A percentile compares a stretch with the other conserved stretches of the same genome.
These are phyloP conservation scores for Paramarasmius palmivorus DNA, from an alignment of 1,284 basidiomycete genomes.

Conservation along the genomic window DNA sequence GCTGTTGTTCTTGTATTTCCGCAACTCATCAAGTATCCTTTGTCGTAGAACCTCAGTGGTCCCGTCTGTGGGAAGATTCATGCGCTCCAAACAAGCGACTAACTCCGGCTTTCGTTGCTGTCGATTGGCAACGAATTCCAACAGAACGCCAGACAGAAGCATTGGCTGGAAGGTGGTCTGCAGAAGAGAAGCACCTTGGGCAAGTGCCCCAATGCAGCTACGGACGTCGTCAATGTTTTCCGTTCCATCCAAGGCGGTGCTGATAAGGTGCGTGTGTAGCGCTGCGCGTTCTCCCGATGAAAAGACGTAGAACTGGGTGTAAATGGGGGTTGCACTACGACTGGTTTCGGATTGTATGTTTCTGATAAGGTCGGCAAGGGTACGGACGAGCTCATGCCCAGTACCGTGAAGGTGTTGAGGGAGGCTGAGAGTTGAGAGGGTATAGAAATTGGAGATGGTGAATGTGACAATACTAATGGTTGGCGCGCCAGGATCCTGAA, in stretches of 20 bases:
- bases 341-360: slow-evolving; percentile 26
- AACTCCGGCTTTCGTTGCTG: slow-evolving; percentile 35
- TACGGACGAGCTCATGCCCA: slow-evolving; percentile 31
- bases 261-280: slow-evolving; percentile 41
- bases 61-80: slow-evolving; percentile 36
- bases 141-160: slow-evolving; percentile 42
- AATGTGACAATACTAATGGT: slow-evolving; percentile 32
- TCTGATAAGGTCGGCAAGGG: slow-evolving; percentile 36
- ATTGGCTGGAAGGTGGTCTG: slow-evolving; percentile 48
- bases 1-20: slow-evolving; percentile 29
- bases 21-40: slow-evolving; percentile 35
- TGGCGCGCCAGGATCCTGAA: slow-evolving; percentile 39
- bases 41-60: slow-evolving; percentile 35
- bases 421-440: slow-evolving; percentile 12
- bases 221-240: slow-evolving; percentile 34
- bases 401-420: slow-evolving; percentile 25
- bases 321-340: slow-evolving; percentile 19
- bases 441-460: slow-evolving; percentile 33
- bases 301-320: slow-evolving; percentile 48
- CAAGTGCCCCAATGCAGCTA: slow-evolving; percentile 45
- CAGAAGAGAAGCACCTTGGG: slow-evolving; percentile 45
- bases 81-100: slow-evolving; percentile 36
- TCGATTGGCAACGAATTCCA: slow-evolving; percentile 40
- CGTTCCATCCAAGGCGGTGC: slow-evolving; percentile 37
- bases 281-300: slow-evolving; percentile 36